Conservation (phyloP, 306 rosid species). For the Cucumis cinereus region DNA sequence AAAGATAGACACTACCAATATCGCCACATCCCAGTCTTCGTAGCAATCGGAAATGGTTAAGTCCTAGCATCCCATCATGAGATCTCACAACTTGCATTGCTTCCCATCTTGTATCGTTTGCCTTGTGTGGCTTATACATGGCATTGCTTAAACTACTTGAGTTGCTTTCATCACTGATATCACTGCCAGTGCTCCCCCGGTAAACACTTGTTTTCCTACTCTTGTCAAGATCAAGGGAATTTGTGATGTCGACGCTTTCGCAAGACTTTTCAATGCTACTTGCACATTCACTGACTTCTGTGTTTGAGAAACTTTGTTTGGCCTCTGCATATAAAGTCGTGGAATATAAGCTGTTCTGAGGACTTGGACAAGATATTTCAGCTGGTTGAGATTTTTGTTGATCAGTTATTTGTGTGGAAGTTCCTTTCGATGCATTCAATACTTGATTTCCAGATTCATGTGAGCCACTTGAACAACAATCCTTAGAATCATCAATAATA, state of each 20-base stretch:
- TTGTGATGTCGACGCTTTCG: slow-evolving; percentile 43
- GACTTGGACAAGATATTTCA: slow-evolving; percentile 48
- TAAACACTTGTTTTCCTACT: slow-evolving; percentile 76
- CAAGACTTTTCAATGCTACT: slow-evolving; percentile 60
- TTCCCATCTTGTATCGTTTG: slow-evolving; percentile 89
- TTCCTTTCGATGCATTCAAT: slow-evolving; percentile 27
- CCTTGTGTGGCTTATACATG: slow-evolving; percentile 74
- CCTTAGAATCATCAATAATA: slow-evolving; percentile 20
- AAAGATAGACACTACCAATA: slow-evolving; percentile 76
- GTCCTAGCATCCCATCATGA: slow-evolving; percentile 52
- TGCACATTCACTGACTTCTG: slow-evolving; percentile 58
- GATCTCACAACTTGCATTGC: slow-evolving; percentile 68
- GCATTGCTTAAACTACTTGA: slow-evolving; percentile 58
- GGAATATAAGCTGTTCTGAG: slow-evolving; percentile 66
- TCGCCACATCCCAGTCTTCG: slow-evolving; percentile 87
- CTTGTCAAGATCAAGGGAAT: slow-evolving; percentile 48
- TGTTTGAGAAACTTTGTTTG: slow-evolving; percentile 64
- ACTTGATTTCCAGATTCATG: slow-evolving; percentile 27
- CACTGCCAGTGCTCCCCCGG: slow-evolving; percentile 88
- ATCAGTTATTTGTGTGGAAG: slow-evolving; percentile 21
- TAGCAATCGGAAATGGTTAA: slow-evolving; percentile 66
- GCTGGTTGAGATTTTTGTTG: slow-evolving; percentile 25
- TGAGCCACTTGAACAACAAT: slow-evolving; percentile 22
- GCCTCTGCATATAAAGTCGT: slow-evolving; percentile 68
- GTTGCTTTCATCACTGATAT: slow-evolving; percentile 83